Conservation (phyloP, 345 rosid genomes). For the Viola odorata region DNA sequence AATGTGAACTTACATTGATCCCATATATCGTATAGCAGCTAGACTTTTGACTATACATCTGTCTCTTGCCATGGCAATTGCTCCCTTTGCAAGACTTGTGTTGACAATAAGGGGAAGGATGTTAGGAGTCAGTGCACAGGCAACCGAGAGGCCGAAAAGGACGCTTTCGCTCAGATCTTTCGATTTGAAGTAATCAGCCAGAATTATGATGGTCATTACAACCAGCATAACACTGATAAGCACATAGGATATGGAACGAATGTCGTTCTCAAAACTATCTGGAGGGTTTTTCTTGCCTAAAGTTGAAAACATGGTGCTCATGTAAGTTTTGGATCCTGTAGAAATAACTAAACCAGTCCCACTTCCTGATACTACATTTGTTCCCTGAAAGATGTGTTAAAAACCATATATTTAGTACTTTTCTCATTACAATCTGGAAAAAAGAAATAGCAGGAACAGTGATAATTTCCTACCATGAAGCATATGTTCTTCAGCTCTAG, state of each 20-base stretch:
- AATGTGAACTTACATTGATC: constrained; percentile 52
- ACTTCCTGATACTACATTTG: constrained; percentile 63
- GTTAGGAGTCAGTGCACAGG: constrained; percentile 70
- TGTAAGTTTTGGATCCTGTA: constrained; percentile 61
- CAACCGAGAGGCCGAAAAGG: constrained; percentile 60
- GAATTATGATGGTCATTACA: constrained; percentile 41
- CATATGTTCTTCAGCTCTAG: constrained; percentile 64
- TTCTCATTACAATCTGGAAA: not conserved
- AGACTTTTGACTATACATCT: constrained; percentile 67
- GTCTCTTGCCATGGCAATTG: constrained; percentile 73
- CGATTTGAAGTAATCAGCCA: constrained; percentile 32
- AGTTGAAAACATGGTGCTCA: constrained; percentile 55
- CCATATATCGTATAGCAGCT: constrained; percentile 58
- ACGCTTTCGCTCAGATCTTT: constrained; percentile 34
- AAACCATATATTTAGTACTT: not conserved
- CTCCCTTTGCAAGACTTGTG: constrained; percentile 73
- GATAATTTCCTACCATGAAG: constrained; percentile 46
- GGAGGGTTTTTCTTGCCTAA: constrained; percentile 59
- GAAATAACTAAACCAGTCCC: constrained; percentile 65
- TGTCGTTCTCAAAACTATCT: constrained; percentile 50
- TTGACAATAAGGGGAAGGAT: constrained; percentile 71
- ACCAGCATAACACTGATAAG: constrained; percentile 55
- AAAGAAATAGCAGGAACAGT: not conserved
- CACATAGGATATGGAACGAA: constrained; percentile 47
- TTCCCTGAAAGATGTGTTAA: constrained; percentile 40